Percentiles rank a stretch among this genome's conserved stretches.
phyloP scores from a whole-genome alignment of 352 stramenopile species.

The Elongisporangium prolatum region DNA sequence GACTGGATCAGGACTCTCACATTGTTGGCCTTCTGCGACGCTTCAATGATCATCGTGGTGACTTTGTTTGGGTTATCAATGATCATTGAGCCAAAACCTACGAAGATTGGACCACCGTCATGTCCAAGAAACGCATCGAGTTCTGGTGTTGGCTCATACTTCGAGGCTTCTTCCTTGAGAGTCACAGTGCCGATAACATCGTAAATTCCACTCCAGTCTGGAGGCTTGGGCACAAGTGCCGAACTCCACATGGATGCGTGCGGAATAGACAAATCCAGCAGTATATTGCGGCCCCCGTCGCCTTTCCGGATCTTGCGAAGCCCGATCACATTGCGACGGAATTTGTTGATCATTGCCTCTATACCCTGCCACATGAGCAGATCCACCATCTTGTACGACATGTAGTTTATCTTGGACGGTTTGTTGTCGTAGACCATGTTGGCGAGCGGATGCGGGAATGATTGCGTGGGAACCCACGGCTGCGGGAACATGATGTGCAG shows the following conservation, averaged over 20 bases:
- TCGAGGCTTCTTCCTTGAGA: slow-evolving; percentile 28
- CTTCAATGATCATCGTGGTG: slow-evolving; percentile 85
- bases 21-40: slow-evolving; percentile 34
- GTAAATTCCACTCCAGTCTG: slow-evolving; percentile 87
- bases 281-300: slow-evolving; percentile 44
- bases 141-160: slow-evolving; percentile 48
- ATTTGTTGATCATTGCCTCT: slow-evolving; percentile 79
- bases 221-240: slow-evolving; percentile 80
- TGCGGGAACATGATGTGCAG: slow-evolving; percentile 94
- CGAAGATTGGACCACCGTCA: slow-evolving; percentile 82
- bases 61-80: slow-evolving; percentile 68
- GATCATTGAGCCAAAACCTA: slow-evolving; percentile 94
- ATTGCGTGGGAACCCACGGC: slow-evolving; percentile 83
- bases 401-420: slow-evolving; percentile 57
- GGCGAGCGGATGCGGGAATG: slow-evolving; percentile 89
- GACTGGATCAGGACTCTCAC: slow-evolving; percentile 89
- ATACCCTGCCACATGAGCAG: slow-evolving; percentile 69
- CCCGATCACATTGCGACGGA: slow-evolving; percentile 49
- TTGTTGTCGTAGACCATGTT: slow-evolving; percentile 77
- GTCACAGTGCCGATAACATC: slow-evolving; percentile 86
- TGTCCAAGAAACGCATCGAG: slow-evolving; percentile 61
- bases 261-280: slow-evolving; percentile 72
- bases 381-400: slow-evolving; percentile 89
- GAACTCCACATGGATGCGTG: slow-evolving; percentile 89
- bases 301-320: slow-evolving; percentile 66